Evolutionary conservation across 192 early-diverging fungal genomes (phyloP).

Genomic region (Dissophora ornata): DNA sequence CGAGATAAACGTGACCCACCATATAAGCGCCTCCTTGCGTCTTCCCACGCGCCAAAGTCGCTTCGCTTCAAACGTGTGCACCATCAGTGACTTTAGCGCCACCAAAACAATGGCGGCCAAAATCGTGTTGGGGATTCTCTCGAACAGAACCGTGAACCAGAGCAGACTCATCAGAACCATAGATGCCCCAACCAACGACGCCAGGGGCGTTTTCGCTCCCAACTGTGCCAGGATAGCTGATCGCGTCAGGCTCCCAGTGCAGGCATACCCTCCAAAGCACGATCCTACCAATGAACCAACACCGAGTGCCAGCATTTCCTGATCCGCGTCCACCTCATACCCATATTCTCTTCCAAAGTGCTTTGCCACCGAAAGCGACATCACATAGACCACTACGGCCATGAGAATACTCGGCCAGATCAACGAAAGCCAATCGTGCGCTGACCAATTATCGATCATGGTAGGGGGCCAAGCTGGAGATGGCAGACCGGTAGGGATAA

Average conservation of each 20-base stretch:
- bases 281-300: constrained; percentile 43
- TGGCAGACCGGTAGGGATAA: constrained; percentile 50
- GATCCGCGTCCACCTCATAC: constrained; percentile 52
- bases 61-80: constrained; percentile 33
- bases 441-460: constrained; percentile 10
- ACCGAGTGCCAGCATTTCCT: constrained; percentile 54
- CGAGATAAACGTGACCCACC: constrained; percentile 45
- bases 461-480: constrained; percentile 23
- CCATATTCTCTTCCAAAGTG: constrained; percentile 47
- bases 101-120: constrained; percentile 51
- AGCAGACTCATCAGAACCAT: constrained; percentile 44
- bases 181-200: constrained; percentile 31
- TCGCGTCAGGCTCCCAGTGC: constrained; percentile 45
- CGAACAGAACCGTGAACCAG: constrained; percentile 48
- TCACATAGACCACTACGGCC: constrained; percentile 52
- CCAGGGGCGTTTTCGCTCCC: constrained; percentile 38
- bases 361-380: constrained; percentile 52
- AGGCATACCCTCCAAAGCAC: constrained; percentile 46
- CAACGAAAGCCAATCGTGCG: constrained; percentile 10
- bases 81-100: constrained; percentile 29
- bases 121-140: constrained; percentile 44
- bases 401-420: constrained; percentile 48
- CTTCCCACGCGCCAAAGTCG: constrained; percentile 43
- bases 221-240: constrained; percentile 45
- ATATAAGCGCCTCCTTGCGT: constrained; percentile 39